A percentile compares a stretch with the other conserved stretches of the same genome.
These are phyloP conservation scores for Fusarium palustre DNA, from an alignment of 2,329 filamentous ascomycete species.

Conservation along the genomic window DNA sequence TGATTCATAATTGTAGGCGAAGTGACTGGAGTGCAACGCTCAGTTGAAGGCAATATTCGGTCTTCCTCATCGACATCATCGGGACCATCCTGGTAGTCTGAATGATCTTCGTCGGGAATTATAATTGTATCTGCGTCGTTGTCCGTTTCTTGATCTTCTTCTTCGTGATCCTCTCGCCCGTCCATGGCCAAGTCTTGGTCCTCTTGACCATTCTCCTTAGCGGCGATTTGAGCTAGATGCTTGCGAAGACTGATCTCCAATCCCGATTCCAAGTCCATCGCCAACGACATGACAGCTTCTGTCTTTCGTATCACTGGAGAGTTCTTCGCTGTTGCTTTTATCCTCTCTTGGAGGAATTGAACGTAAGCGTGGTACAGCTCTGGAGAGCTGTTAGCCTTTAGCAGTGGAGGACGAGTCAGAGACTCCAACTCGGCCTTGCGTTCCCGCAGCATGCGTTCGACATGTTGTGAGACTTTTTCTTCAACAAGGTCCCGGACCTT, in stretches of 20 bases:
- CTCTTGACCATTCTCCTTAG: too few relatives aligned
- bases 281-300: conserved; percentile 11
- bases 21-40: background rate
- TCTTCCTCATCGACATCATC: background rate
- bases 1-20: accelerated
- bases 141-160: background rate
- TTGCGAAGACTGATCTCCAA: background rate
- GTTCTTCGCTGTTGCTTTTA: accelerated
- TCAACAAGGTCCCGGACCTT: background rate
- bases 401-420: background rate
- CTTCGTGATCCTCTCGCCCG: background rate
- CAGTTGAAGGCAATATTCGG: background rate
- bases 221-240: background rate
- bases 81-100: background rate
- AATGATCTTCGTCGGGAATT: background rate
- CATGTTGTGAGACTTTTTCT: background rate
- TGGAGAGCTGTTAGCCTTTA: background rate
- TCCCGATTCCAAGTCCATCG: background rate
- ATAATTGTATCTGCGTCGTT: background rate
- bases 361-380: background rate
- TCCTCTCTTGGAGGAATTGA: background rate
- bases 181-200: too few relatives aligned
- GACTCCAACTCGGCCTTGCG: background rate
- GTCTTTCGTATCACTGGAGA: accelerated
- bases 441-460: background rate